Evolutionary conservation across 495 filamentous ascomycete species (phyloP), one percentile per base, ranked within the genome.

Genomic region (Friedmanniomyces simplex): DNA sequence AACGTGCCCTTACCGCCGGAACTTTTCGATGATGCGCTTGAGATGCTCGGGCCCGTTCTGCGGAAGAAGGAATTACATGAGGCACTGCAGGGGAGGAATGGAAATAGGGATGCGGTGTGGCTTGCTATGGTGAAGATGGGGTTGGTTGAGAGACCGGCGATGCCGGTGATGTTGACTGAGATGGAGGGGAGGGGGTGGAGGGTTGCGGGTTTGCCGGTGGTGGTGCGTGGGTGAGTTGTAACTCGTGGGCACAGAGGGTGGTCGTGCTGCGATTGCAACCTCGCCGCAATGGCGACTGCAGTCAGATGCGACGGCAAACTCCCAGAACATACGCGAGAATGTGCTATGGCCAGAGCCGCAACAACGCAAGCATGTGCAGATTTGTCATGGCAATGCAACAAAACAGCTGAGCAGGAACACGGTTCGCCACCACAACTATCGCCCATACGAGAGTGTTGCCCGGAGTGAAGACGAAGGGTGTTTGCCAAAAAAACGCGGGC

Each of bases 21-120:
- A 22, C 73, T 84, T 63, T 83, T 88, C 65, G 86, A 89, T 67
- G 80, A 87, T 46, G 73, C 85, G 2, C 69, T 88, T 50, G 76
- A 76, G 43, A 65, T 86, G 57, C 67, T 89, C 28, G 77, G 68
- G 11, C 78, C 76, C 3, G 69, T 73, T 49, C 52, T 84, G n/a
- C 67, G 65, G 26, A 69, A 75, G 52, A 48, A 55, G n/a, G 75
- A 80, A 58, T 67, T 86, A 12, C 71, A 70, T 48, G 66, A 66
- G 36, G 80, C 78, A 14, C 59, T 90, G 28, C 79, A 83, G 63
- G 66, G 65, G 5, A 66, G 79, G 37, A 87, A 89, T 68, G 72
- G 79, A 36, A 88, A 89, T 68, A 71, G 78, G 8, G 86, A 91
- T 72, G 82, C 82, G 2, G 80, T 90, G 14, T 91, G 88, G 88